A percentile compares a stretch with the other conserved stretches of the same genome.
Conservation (phyloP, 1,284 basidiomycete genomes). For the Trichosporon ovoides region DNA sequence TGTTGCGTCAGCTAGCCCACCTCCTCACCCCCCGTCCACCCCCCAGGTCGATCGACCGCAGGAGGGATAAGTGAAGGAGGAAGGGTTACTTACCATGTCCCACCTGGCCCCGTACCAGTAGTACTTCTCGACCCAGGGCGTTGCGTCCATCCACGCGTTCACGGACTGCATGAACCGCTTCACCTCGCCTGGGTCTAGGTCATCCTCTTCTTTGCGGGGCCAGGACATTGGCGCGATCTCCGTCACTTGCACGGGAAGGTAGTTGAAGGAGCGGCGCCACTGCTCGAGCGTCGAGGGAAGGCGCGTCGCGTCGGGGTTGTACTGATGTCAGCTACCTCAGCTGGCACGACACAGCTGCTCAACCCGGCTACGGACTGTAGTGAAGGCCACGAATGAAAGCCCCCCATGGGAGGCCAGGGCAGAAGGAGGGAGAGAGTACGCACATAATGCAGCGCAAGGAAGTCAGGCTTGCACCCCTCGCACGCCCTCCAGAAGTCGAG, state of each 20-base stretch:
- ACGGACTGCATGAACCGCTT: constrained; percentile 55
- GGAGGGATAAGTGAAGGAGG: no score
- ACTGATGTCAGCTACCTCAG: constrained; percentile 53
- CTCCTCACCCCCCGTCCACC: no score
- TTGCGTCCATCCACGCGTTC: constrained; percentile 50
- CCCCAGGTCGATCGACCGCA: no score
- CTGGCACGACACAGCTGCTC: no score
- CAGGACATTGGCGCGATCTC: constrained; percentile 31
- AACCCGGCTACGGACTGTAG: no score
- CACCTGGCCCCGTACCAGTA: constrained; percentile 54
- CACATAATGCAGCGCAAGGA: constrained; percentile 50
- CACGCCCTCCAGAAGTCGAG: constrained; percentile 50
- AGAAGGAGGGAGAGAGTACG: no score
- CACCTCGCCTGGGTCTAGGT: constrained; percentile 33
- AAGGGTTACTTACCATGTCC: constrained; percentile 36
- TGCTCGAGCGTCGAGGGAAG: constrained; percentile 56
- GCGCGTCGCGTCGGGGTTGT: constrained; percentile 54
- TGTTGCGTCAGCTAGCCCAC: constrained; percentile 13
- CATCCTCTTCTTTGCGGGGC: neutral
- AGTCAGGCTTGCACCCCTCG: constrained; percentile 50
- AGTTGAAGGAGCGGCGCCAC: constrained; percentile 57
- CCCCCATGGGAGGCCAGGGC: no score
- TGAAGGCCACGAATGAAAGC: no score
- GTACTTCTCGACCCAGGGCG: constrained; percentile 52
- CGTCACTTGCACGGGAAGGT: constrained; percentile 58